Evolutionary conservation across 2,329 filamentous ascomycete genomes (phyloP).

Genomic region (Taxawa tesnikishii): DNA sequence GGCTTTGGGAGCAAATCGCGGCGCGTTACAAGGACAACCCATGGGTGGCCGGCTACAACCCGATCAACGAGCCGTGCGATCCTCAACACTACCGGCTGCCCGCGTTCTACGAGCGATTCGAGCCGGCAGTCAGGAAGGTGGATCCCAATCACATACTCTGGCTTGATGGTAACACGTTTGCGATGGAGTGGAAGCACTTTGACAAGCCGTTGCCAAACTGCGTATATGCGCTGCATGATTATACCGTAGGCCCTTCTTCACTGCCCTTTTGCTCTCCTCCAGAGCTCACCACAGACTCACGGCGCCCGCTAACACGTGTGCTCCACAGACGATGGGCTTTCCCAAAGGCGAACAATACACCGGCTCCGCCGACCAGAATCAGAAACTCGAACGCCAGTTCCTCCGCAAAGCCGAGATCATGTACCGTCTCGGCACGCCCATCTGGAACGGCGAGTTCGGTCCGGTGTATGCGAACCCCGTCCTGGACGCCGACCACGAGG

Average conservation of each 20-base stretch:
- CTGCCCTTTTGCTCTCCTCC: background rate
- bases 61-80: constrained; percentile 40
- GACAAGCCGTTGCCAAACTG: constrained; percentile 29
- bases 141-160: constrained; percentile 37
- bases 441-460: constrained; percentile 38
- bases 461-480: constrained; percentile 33
- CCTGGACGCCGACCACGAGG: constrained; percentile 23
- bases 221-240: constrained; percentile 42
- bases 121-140: constrained; percentile 32
- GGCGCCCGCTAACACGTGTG: too few relatives aligned
- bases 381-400: constrained; percentile 30
- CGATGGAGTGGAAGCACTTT: constrained; percentile 31
- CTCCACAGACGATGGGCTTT: constrained; percentile 36
- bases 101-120: constrained; percentile 33
- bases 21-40: constrained; percentile 31
- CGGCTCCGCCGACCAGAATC: constrained; percentile 30
- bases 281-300: background rate
- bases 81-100: constrained; percentile 32
- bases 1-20: constrained; percentile 37
- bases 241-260: constrained; percentile 26
- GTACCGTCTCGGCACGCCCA: constrained; percentile 26
- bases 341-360: constrained; percentile 29
- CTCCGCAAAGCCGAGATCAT: constrained; percentile 38
- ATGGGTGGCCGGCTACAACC: constrained; percentile 41
- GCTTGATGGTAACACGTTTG: constrained; percentile 23